Evolutionary conservation across 179 eudicot genomes (phyloP).

Genomic region (Drosera spatulata): DNA sequence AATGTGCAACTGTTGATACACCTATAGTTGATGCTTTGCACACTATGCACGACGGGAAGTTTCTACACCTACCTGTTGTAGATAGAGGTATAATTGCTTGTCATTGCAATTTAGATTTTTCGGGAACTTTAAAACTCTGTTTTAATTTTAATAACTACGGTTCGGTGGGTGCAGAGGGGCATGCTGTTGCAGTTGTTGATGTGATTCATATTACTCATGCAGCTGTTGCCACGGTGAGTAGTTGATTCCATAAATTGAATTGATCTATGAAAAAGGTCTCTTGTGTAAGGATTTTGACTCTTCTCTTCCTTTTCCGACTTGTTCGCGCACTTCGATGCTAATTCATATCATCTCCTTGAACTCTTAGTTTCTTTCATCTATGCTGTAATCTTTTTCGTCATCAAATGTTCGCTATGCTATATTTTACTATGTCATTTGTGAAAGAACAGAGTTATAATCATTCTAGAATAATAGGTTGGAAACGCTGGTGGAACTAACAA

Average conservation of each 20-base stretch:
- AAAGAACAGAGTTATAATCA: neutral
- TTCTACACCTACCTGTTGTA: constrained; percentile 39
- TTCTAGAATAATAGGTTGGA: constrained; percentile 22
- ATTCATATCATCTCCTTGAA: neutral
- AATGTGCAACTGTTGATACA: constrained; percentile 80
- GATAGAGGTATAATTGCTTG: constrained; percentile 52
- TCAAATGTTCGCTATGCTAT: neutral
- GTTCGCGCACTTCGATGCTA: no score
- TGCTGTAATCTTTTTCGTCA: neutral
- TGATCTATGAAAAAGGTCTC: no score
- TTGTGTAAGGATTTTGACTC: no score
- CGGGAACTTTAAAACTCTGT: no score
- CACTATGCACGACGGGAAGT: constrained; percentile 68
- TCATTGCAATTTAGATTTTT: no score
- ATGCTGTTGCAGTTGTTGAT: constrained; percentile 76
- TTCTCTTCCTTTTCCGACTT: no score
- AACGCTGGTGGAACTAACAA: constrained; percentile 49
- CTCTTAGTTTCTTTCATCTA: neutral
- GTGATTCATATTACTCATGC: constrained; percentile 90
- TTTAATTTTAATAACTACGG: constrained; percentile 5
- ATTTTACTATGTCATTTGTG: neutral
- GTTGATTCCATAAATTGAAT: no score
- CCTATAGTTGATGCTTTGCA: constrained; percentile 95
- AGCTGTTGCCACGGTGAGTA: constrained; percentile 79
- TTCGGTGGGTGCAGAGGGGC: constrained; percentile 41